Conservation (phyloP, 1,284 basidiomycete species). For the Ceratobasidium sp. region DNA sequence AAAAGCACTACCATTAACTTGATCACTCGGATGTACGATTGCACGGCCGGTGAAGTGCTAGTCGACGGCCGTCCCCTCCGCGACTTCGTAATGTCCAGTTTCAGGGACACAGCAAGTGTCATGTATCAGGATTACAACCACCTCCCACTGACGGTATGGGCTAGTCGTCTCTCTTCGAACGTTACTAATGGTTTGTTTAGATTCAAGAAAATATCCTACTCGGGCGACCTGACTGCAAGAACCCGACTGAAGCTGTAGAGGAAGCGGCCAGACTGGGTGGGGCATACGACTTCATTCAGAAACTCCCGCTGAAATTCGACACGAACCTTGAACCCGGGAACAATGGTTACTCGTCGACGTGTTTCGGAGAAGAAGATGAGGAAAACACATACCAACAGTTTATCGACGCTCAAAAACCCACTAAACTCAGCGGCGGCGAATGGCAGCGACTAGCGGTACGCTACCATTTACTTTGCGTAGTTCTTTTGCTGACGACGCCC, state of each 20-base stretch:
- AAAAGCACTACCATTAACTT: slow-evolving; percentile 50
- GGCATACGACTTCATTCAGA: slow-evolving; percentile 48
- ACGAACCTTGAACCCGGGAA: slow-evolving; percentile 36
- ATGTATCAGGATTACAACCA: slow-evolving; percentile 49
- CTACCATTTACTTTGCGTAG: slow-evolving; percentile 47
- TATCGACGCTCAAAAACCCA: slow-evolving; percentile 32
- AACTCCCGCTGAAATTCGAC: slow-evolving; percentile 46
- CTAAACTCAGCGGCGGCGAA: slow-evolving; percentile 75
- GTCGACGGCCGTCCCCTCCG: slow-evolving; percentile 47
- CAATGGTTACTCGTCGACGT: not conserved
- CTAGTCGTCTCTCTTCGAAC: not conserved
- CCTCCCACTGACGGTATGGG: slow-evolving; percentile 45
- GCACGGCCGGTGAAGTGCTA: slow-evolving; percentile 45
- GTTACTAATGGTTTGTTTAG: slow-evolving; percentile 3
- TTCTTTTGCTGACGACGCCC: not conserved
- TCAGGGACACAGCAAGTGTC: slow-evolving; percentile 44
- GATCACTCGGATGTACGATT: slow-evolving; percentile 48
- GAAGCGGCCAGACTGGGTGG: slow-evolving; percentile 49
- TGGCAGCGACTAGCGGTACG: slow-evolving; percentile 81
- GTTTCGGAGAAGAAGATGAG: slow-evolving; percentile 18
- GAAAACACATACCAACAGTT: slow-evolving; percentile 30
- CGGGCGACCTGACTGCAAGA: slow-evolving; percentile 35
- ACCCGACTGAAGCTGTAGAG: slow-evolving; percentile 42
- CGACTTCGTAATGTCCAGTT: slow-evolving; percentile 43
- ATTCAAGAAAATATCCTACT: slow-evolving; percentile 49